Evolutionary conservation across 1,139 yeast species (phyloP).

Genomic region (Candida freyschussii): DNA sequence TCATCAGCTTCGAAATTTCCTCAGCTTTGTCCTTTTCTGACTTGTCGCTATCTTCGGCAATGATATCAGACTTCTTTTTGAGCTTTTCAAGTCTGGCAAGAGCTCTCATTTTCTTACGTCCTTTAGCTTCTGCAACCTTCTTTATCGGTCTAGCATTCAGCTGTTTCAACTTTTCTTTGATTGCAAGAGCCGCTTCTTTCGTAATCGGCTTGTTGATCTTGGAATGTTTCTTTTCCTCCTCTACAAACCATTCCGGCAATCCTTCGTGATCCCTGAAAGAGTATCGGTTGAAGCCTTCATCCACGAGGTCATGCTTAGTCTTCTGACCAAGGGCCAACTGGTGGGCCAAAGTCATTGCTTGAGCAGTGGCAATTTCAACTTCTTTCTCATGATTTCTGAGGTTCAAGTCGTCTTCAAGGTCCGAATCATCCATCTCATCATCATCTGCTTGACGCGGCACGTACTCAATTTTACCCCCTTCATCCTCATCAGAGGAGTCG

Average conservation of each 20-base stretch:
- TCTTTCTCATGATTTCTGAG: conserved; percentile 47
- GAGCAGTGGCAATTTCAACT: conserved; percentile 84
- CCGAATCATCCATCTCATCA: conserved; percentile 37
- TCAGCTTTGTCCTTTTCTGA: conserved; percentile 93
- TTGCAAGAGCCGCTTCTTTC: conserved; percentile 91
- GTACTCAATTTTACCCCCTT: conserved; percentile 43
- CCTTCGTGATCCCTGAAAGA: conserved; percentile 89
- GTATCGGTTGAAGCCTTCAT: conserved; percentile 88
- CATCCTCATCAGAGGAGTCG: conserved; percentile 23
- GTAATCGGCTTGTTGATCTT: conserved; percentile 89
- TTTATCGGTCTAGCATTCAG: conserved; percentile 96
- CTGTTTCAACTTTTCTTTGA: conserved; percentile 83
- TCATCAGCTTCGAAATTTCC: conserved; percentile 83
- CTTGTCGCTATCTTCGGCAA: conserved; percentile 81
- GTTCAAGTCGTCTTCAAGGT: conserved; percentile 42
- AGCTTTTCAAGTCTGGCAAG: conserved; percentile 81
- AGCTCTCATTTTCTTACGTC: conserved; percentile 95
- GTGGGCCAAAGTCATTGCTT: conserved; percentile 98
- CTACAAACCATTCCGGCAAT: conserved; percentile 92
- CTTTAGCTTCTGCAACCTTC: conserved; percentile 96
- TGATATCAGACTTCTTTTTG: conserved; percentile 89
- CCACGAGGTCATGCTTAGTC: conserved; percentile 75
- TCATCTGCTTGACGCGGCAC: conserved; percentile 40
- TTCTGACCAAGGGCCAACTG: conserved; percentile 87
- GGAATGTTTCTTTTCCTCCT: conserved; percentile 84